Conservation (phyloP, 192 early-diverging fungal genomes). For the Neocallimastix lanati region DNA sequence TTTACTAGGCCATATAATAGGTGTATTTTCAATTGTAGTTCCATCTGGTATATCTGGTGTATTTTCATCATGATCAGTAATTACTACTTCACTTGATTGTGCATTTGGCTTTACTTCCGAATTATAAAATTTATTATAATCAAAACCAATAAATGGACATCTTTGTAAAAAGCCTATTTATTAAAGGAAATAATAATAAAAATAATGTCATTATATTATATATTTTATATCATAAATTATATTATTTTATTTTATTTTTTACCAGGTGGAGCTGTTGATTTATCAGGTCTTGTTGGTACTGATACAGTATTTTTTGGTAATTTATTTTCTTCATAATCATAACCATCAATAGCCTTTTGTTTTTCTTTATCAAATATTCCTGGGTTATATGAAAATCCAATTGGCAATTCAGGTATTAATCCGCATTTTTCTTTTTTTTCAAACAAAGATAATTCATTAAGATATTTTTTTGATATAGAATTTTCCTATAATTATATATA, state of each 20-base stretch:
- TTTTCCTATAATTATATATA: neutral
- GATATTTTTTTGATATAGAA: neutral
- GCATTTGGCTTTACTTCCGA: neutral
- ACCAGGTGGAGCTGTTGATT: neutral
- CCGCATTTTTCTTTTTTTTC: neutral
- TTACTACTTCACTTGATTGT: neutral
- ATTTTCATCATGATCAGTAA: neutral
- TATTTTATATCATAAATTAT: no score
- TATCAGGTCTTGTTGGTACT: neutral
- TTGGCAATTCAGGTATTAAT: neutral
- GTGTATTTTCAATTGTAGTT: neutral
- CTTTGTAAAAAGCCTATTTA: neutral
- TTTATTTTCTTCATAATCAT: neutral
- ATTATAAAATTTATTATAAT: neutral
- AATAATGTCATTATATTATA: no score
- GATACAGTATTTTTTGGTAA: neutral
- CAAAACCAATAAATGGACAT: neutral
- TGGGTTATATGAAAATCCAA: neutral
- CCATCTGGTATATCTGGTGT: neutral
- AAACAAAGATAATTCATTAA: neutral
- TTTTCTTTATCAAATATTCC: neutral
- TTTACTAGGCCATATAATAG: neutral
- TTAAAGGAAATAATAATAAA: no score
- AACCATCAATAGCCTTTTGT: neutral
- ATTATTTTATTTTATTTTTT: no score